Evolutionary conservation across 148 eudicot species (phyloP).

Genomic region (Limonium bicolor): DNA sequence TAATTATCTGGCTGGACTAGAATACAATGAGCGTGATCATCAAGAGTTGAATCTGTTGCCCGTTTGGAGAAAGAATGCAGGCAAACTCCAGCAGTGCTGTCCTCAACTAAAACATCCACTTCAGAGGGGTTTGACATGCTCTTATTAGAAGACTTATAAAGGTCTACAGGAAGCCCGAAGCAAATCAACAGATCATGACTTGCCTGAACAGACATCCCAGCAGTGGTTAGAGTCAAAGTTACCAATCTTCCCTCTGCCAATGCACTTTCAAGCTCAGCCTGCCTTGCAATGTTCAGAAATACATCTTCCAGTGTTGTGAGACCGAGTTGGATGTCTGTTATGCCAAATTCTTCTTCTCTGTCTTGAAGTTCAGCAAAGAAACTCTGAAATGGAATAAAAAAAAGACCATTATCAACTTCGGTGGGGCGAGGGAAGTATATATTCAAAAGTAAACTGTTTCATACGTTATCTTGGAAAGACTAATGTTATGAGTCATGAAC

Average conservation of each 20-base stretch:
- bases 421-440: neutral
- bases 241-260: constrained; percentile 49
- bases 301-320: constrained; percentile 89
- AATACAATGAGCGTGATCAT: too few relatives aligned
- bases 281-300: constrained; percentile 63
- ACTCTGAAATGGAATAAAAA: constrained; percentile 14
- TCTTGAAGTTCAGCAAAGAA: constrained; percentile 67
- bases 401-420: neutral
- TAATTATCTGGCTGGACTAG: neutral
- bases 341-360: constrained; percentile 54
- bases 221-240: constrained; percentile 38
- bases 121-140: too few relatives aligned
- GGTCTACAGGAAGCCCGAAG: neutral
- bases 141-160: too few relatives aligned
- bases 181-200: constrained; percentile 4
- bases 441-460: neutral
- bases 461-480: neutral
- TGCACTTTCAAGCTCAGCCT: constrained; percentile 81
- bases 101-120: neutral
- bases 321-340: constrained; percentile 76
- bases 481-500: neutral
- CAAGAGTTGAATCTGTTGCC: neutral
- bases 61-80: too few relatives aligned
- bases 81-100: neutral
- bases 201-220: constrained; percentile 48